phyloP scores from a whole-genome alignment of 1,284 basidiomycete genomes.

The Leccinum subspadiceum region DNA sequence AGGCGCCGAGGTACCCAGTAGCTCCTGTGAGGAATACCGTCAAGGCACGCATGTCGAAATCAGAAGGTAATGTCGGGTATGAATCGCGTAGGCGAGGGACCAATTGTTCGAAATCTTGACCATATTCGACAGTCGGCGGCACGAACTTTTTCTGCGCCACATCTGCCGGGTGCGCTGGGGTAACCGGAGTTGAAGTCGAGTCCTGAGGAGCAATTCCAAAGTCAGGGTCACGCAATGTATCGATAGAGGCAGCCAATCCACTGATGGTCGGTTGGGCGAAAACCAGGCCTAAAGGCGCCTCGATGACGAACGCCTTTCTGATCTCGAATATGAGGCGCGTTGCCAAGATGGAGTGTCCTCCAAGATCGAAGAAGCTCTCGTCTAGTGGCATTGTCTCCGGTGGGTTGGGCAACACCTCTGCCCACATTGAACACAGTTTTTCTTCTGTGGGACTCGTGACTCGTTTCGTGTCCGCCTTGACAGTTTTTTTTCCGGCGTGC shows the following conservation, averaged over 20 bases:
- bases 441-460: constrained; percentile 73
- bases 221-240: constrained; percentile 76
- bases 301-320: constrained; percentile 88
- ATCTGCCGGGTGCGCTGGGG: constrained; percentile 17
- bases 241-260: constrained; percentile 81
- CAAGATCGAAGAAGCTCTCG: constrained; percentile 98
- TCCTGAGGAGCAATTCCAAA: constrained; percentile 65
- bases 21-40: constrained; percentile 96
- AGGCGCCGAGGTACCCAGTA: constrained; percentile 96
- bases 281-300: constrained; percentile 90
- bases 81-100: constrained; percentile 54
- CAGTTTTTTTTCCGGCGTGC: constrained; percentile 35
- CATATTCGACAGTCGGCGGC: constrained; percentile 58
- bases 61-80: constrained; percentile 56
- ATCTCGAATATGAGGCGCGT: constrained; percentile 97
- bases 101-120: constrained; percentile 75
- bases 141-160: constrained; percentile 19
- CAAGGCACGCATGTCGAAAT: constrained; percentile 54
- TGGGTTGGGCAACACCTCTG: constrained; percentile 78
- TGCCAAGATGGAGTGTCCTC: constrained; percentile 97
- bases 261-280: constrained; percentile 90
- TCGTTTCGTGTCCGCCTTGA: constrained; percentile 30
- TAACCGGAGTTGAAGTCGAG: constrained; percentile 25
- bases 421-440: constrained; percentile 83
- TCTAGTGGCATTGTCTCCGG: constrained; percentile 81